These are phyloP conservation scores for Eucalyptus caleyi DNA, from an alignment of 345 rosid genomes.

Conservation along the genomic window DNA sequence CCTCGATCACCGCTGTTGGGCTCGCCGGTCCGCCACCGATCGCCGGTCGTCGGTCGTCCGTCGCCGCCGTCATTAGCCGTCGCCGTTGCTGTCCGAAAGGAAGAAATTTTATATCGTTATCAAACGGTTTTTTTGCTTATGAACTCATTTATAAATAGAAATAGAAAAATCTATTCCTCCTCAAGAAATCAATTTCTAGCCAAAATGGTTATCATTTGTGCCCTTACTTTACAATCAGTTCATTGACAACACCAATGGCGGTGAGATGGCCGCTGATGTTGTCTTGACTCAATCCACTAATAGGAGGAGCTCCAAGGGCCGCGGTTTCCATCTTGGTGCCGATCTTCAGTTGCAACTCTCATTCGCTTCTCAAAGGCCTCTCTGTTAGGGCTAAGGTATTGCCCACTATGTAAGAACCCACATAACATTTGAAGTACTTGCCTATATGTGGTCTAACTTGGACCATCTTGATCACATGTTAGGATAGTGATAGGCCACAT, in stretches of 20 bases:
- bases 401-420: neutral
- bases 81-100: fast-evolving
- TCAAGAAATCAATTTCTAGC: too few species aligned
- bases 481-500: neutral
- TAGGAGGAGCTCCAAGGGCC: neutral
- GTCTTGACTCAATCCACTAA: neutral
- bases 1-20: too few species aligned
- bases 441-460: neutral
- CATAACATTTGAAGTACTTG: neutral
- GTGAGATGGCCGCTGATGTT: neutral
- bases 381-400: neutral
- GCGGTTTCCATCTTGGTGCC: neutral
- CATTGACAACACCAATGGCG: neutral
- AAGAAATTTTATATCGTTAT: too few species aligned
- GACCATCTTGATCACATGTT: neutral
- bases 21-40: too few species aligned
- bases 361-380: neutral
- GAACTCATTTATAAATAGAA: too few species aligned
- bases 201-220: fast-evolving
- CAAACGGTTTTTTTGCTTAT: too few species aligned
- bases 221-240: neutral
- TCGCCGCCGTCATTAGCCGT: too few species aligned
- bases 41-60: too few species aligned
- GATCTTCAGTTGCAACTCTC: neutral
- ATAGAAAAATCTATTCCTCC: too few species aligned